Percentiles rank a stretch among this genome's conserved stretches.
Conservation (phyloP, 257 asterid species). For the Solanum sitiens region DNA sequence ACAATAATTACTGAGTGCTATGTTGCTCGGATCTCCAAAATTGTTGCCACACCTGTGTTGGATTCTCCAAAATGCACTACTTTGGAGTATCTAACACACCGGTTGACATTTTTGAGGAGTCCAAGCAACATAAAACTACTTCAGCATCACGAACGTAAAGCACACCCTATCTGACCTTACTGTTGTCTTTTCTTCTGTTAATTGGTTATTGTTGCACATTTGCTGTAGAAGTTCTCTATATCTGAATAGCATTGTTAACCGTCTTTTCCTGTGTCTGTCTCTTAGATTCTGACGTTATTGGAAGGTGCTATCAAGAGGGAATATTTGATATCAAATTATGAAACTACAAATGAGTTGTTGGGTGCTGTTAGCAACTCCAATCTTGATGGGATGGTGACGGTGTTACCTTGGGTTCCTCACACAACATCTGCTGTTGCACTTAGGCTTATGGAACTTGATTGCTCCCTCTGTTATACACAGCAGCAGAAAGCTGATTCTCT, state of each 20-base stretch:
- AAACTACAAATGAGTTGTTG: slow-evolving; percentile 48
- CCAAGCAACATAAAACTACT: neutral
- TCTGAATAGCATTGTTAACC: neutral
- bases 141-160: neutral
- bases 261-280: slow-evolving; percentile 1
- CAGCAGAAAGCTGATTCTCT: slow-evolving; percentile 34
- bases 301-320: slow-evolving; percentile 58
- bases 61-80: neutral
- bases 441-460: slow-evolving; percentile 69
- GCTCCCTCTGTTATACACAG: slow-evolving; percentile 44
- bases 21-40: neutral
- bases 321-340: slow-evolving; percentile 41
- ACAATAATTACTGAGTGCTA: neutral
- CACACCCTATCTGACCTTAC: neutral
- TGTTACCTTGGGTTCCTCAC: slow-evolving; percentile 80
- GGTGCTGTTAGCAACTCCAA: slow-evolving; percentile 13
- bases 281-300: slow-evolving; percentile 48
- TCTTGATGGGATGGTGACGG: slow-evolving; percentile 20
- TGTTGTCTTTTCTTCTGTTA: neutral
- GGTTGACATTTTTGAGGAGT: neutral
- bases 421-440: slow-evolving; percentile 71
- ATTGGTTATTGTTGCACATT: neutral
- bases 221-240: neutral
- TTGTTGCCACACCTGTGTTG: neutral
- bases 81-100: neutral